Percentiles rank a stretch among this genome's conserved stretches.
phyloP scores from a whole-genome alignment of 305 asterid species.

The Solanum hybrid region DNA sequence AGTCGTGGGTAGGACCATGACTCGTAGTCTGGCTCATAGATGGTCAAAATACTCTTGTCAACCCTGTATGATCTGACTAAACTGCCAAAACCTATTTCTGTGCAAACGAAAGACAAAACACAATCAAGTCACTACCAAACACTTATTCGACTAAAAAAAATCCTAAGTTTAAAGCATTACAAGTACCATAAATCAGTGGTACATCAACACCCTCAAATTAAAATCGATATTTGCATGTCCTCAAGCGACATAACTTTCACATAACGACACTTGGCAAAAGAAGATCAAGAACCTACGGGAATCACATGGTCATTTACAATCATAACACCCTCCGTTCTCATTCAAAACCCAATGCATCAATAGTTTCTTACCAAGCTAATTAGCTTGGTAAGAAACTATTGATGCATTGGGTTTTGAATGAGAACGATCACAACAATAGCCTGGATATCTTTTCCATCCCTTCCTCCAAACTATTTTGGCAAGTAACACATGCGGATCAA shows the following conservation, averaged over 20 bases:
- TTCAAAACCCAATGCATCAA: neutral
- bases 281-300: neutral
- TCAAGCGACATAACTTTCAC: neutral
- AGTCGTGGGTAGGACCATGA: neutral
- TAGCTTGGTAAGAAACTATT: too few relatives aligned
- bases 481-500: neutral
- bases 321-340: neutral
- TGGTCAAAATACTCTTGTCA: neutral
- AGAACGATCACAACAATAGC: too few relatives aligned
- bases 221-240: neutral
- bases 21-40: neutral
- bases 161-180: neutral
- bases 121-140: neutral
- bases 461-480: too few relatives aligned
- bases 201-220: neutral
- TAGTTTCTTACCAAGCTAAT: neutral
- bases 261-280: neutral
- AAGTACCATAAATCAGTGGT: neutral
- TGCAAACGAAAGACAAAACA: neutral
- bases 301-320: neutral
- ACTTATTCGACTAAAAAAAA: neutral
- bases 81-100: neutral
- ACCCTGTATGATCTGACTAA: neutral
- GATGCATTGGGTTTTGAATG: too few relatives aligned
- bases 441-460: too few relatives aligned